phyloP scores from a whole-genome alignment of 192 early-diverging fungal genomes.

The Coemansia sp. region DNA sequence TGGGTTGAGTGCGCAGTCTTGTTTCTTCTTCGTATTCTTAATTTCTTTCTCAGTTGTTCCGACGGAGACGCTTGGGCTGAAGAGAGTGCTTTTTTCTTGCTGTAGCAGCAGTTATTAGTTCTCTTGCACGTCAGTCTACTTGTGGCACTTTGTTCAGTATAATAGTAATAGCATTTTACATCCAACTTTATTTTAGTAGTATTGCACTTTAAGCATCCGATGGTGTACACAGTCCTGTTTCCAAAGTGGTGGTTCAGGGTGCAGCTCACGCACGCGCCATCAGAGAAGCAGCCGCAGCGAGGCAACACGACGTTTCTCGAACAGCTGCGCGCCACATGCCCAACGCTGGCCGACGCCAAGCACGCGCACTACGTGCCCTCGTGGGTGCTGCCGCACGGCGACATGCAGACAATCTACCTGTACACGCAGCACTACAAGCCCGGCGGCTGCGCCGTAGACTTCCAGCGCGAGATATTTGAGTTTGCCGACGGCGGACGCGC shows the following conservation, averaged over 20 bases:
- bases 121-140: background rate
- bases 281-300: slow-evolving; percentile 39
- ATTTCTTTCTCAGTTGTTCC: too few relatives aligned
- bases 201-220: background rate
- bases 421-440: slow-evolving; percentile 52
- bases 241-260: slow-evolving; percentile 41
- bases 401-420: slow-evolving; percentile 70
- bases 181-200: too few relatives aligned
- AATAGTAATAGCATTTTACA: background rate
- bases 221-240: slow-evolving; percentile 29
- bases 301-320: slow-evolving; percentile 20
- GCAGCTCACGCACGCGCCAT: slow-evolving; percentile 35
- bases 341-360: slow-evolving; percentile 53
- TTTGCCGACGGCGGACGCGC: slow-evolving; percentile 48
- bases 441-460: slow-evolving; percentile 36
- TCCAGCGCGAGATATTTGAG: slow-evolving; percentile 47
- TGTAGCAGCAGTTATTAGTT: background rate
- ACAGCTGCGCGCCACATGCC: slow-evolving; percentile 48
- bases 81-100: background rate
- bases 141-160: background rate
- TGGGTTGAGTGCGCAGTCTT: too few relatives aligned
- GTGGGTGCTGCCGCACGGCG: slow-evolving; percentile 66
- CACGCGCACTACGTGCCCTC: slow-evolving; percentile 66
- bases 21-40: too few relatives aligned
- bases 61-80: too few relatives aligned